Base-by-base conservation (phyloP, 306 rosid genomes). In the Vigna angularis region DNA sequence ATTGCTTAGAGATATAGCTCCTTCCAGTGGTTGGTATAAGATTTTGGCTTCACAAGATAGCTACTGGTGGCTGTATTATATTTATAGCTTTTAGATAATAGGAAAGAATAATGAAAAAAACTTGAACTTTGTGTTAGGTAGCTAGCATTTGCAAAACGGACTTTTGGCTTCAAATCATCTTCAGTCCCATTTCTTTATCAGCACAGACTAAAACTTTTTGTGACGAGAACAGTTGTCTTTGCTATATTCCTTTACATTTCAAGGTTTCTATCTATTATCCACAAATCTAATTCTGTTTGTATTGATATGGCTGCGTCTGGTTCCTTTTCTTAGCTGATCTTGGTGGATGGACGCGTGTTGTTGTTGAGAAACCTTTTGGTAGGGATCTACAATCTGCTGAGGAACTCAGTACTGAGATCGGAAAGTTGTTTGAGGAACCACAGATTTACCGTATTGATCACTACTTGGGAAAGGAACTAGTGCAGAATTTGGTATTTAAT, bases 361-460 rank as follows among this genome's bases (percentile, higher is more conserved):
- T 93, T 84, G 98, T 93, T 68, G 98, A 93, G 87, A 93, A 93
- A 82, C 98, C 98, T 72, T 93, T 93, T 85, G 98, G 98, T 44
- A 93, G 38, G 85, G 96, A 93, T 80, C 86, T 93, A 70, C 85
- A 61, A 38, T 88, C 94, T 84, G 91, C 98, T 32, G 98, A 93
- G 81, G 82, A 83, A 74, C 90, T 93, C 66, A 93, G 96, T 75
- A 56, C 82, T 63, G 93, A 93, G 77, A 90, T 90, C 30, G 98
- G 96, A 70, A 86, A 86, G 79, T 82, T 93, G 83, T 93, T 93
- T 59, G 89, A 89, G 3, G 98, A 93, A 74, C 83, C 89, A 12
- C 96, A 93, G 76, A 85, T 93, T 84, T 93, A 86, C 80, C 94
- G 96, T 47, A 93, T 93, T 55, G 98, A 93, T 84, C 98, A 93